Percentiles rank a stretch among this genome's conserved stretches.
Conservation (phyloP, 495 filamentous ascomycete genomes). For the Neurospora discreta region DNA sequence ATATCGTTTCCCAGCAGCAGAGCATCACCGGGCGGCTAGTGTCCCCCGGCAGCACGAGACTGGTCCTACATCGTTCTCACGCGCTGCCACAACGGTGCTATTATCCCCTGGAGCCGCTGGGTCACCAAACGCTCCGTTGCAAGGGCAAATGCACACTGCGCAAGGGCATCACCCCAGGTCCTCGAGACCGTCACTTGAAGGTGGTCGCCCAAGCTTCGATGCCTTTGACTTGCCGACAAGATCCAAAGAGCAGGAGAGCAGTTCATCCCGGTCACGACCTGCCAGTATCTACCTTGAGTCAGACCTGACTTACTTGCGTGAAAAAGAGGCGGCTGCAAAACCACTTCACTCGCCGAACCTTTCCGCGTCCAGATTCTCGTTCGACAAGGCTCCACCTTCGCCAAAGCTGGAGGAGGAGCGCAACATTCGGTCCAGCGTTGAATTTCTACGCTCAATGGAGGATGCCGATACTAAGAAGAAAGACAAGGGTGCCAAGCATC, state of each 20-base stretch:
- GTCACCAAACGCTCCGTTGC: constrained; percentile 36
- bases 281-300: constrained; percentile 67
- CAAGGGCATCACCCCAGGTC: constrained; percentile 46
- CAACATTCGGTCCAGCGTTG: constrained; percentile 76
- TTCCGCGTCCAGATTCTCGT: constrained; percentile 21
- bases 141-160: constrained; percentile 35
- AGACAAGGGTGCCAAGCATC: constrained; percentile 59
- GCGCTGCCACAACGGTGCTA: constrained; percentile 16
- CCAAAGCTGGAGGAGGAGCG: constrained; percentile 44
- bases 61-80: constrained; percentile 18
- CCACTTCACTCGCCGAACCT: constrained; percentile 26
- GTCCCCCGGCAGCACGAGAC: constrained; percentile 31
- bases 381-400: constrained; percentile 25
- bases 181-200: constrained; percentile 71
- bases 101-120: constrained; percentile 12
- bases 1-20: constrained; percentile 49
- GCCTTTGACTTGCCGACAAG: constrained; percentile 39
- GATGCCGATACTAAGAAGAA: constrained; percentile 58
- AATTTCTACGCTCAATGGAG: constrained; percentile 77
- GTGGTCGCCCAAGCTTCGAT: constrained; percentile 53
- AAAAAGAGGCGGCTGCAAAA: constrained; percentile 39
- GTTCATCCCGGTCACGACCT: constrained; percentile 15
- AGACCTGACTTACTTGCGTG: constrained; percentile 64
- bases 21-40: constrained; percentile 47
- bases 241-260: constrained; percentile 11